Evolutionary conservation across 2,329 filamentous ascomycete genomes (phyloP).

Genomic region (Pseudofabraea citricarpa): DNA sequence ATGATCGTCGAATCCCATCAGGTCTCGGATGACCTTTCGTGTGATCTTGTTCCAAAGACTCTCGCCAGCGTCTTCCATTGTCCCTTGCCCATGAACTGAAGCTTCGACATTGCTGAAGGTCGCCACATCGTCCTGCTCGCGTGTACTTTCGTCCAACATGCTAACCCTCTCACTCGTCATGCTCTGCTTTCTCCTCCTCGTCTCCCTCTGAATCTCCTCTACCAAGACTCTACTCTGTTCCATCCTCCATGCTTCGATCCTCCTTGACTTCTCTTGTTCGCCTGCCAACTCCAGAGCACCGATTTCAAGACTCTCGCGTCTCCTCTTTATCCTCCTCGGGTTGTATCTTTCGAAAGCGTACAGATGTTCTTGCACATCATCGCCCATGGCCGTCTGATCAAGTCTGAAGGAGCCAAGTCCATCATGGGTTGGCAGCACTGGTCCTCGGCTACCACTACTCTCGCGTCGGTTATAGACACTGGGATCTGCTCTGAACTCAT

Average conservation of each 20-base stretch:
- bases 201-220: conserved; percentile 87
- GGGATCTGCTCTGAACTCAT: conserved; percentile 70
- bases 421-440: conserved; percentile 86
- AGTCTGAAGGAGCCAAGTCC: conserved; percentile 81
- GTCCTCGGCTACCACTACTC: conserved; percentile 26
- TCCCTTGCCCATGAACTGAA: conserved; percentile 15
- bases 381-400: conserved; percentile 46
- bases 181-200: conserved; percentile 62
- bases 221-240: conserved; percentile 84
- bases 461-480: conserved; percentile 24
- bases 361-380: conserved; percentile 72
- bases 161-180: conserved; percentile 42
- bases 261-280: conserved; percentile 69
- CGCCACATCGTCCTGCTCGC: conserved; percentile 24
- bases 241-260: conserved; percentile 88
- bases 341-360: conserved; percentile 89
- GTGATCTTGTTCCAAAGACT: conserved; percentile 79
- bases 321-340: conserved; percentile 56
- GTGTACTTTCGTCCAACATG: conserved; percentile 16
- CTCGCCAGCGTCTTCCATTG: conserved; percentile 42
- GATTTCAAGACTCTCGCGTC: conserved; percentile 48
- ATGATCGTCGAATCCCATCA: conserved; percentile 87
- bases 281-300: conserved; percentile 47
- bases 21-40: conserved; percentile 77
- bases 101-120: conserved; percentile 23